phyloP scores from a whole-genome alignment of 257 asterid genomes.

The Capsicum chinense region DNA sequence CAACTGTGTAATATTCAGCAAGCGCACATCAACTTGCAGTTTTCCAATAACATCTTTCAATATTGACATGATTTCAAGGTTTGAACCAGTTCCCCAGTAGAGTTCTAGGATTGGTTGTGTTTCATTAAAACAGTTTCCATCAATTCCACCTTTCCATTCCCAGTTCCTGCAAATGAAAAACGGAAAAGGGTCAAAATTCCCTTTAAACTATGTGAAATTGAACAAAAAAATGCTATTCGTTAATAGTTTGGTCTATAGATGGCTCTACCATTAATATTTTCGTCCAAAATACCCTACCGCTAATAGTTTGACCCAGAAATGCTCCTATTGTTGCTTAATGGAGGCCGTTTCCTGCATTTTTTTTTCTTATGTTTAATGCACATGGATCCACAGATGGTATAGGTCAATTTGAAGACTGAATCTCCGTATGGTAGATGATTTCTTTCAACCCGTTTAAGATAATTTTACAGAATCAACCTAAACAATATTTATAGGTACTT shows the following conservation, averaged over 20 bases:
- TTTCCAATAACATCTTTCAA: conserved; percentile 51
- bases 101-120: conserved; percentile 59
- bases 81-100: conserved; percentile 89
- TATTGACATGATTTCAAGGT: conserved; percentile 67
- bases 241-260: too few relatives aligned
- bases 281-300: too few relatives aligned
- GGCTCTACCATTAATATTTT: too few relatives aligned
- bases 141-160: conserved; percentile 87
- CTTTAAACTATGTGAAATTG: too few relatives aligned
- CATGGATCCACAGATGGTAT: not conserved
- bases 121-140: conserved; percentile 84
- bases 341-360: too few relatives aligned
- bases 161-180: conserved; percentile 64
- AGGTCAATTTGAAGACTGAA: not conserved
- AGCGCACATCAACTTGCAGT: conserved; percentile 51
- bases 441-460: not conserved
- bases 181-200: too few relatives aligned
- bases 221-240: too few relatives aligned
- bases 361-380: not conserved
- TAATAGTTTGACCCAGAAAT: too few relatives aligned
- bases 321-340: too few relatives aligned
- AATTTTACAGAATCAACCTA: too few relatives aligned
- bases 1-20: conserved; percentile 77
- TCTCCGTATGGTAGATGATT: not conserved
- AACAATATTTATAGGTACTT: too few relatives aligned